phyloP scores from a whole-genome alignment of 352 stramenopile species.

The Phytopythium vexans region DNA sequence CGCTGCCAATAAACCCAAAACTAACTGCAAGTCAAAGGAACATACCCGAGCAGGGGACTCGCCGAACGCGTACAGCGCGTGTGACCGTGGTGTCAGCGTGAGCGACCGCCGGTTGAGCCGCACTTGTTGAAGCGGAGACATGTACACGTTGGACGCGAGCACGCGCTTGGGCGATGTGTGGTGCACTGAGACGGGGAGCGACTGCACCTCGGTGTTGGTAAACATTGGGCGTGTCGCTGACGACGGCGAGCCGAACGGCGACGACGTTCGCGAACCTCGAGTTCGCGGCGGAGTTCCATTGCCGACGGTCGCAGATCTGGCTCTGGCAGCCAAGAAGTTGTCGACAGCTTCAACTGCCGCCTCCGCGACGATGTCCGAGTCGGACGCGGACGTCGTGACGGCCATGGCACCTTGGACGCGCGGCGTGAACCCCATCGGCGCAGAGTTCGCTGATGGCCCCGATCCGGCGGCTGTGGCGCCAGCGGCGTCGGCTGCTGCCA shows the following conservation, averaged over 20 bases:
- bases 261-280: constrained; percentile 17
- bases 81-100: constrained; percentile 70
- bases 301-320: background rate
- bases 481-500: constrained; percentile 66
- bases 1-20: constrained; percentile 1
- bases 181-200: constrained; percentile 50
- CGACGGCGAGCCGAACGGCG: constrained; percentile 44
- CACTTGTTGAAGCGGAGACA: constrained; percentile 80
- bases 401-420: constrained; percentile 29
- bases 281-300: constrained; percentile 39
- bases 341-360: constrained; percentile 68
- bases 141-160: constrained; percentile 79
- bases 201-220: constrained; percentile 71
- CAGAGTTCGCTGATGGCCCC: constrained; percentile 10
- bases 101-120: constrained; percentile 58
- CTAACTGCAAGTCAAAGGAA: constrained; percentile 6
- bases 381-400: constrained; percentile 51
- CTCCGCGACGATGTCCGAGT: constrained; percentile 78
- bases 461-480: constrained; percentile 34
- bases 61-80: constrained; percentile 85
- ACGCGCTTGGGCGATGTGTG: constrained; percentile 82
- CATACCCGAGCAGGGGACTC: constrained; percentile 77
- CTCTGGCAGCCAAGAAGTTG: constrained; percentile 24
- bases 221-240: constrained; percentile 53
- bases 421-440: constrained; percentile 39